Evolutionary conservation across 345 rosid species (phyloP), one percentile per base, ranked within the genome.

Genomic region (Kernera saxatilis): DNA sequence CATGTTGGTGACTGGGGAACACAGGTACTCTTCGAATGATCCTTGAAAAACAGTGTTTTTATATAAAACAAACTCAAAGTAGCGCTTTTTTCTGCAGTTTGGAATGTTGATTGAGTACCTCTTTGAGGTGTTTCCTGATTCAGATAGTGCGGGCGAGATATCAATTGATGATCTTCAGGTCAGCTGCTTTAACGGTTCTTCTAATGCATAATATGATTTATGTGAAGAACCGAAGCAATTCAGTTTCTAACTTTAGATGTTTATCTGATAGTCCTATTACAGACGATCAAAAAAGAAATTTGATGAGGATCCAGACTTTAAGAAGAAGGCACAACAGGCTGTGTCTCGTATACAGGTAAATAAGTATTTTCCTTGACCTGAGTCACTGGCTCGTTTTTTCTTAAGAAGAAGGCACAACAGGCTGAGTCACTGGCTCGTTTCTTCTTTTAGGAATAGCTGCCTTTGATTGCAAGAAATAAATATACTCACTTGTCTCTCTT

Each of bases 1-100:
- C 98, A 92, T 84, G 95, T 92, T 78, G 98, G 98, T 70, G 98
- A 92, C 49, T 90, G 96, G 96, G 98, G 98, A 40, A 91, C 96
- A 53, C 96, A 91, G 90, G 97, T 91, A 67, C 40, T 40, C 6
- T 53, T 27, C 14, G n/a, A 13, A 57, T 33, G 33, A 18, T 50
- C 41, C 52, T 60, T 36, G 52, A 27, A 40, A 50, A 29, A 2
- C 6, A 40, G 2, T n/a, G 5, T 67, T 6, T 7, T 5, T 23
- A n/a, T 33, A 48, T 29, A 15, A 35, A 18, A 19, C 33, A 23
- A 5, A 23, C 29, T 39, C 39, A 39, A 17, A 10, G 33, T 36
- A 6, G 15, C 40, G 5, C 57, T 25, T 62, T 21, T 21, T 58
- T 66, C 50, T 78, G 79, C 88, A 89, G 96, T 91, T 91, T 72